These are phyloP conservation scores for Staphylotrichum longicolle DNA, from an alignment of 495 filamentous ascomycete species.

Conservation along the genomic window DNA sequence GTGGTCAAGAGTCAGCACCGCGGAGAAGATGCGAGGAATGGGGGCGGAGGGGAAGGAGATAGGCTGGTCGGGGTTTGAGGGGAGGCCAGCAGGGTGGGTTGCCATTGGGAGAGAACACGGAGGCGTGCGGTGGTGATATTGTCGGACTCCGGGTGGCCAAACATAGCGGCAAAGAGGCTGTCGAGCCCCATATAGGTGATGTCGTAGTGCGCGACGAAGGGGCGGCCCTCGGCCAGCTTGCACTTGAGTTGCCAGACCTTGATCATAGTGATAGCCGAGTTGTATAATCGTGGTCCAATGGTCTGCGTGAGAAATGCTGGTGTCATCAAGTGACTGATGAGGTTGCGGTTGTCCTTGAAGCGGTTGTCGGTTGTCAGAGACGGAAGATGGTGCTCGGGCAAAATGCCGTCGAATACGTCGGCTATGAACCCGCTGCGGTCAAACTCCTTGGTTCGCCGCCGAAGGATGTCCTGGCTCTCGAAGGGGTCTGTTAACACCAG, in stretches of 20 bases:
- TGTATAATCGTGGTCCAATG: slow-evolving; percentile 36
- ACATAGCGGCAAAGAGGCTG: slow-evolving; percentile 34
- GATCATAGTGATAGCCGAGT: slow-evolving; percentile 30
- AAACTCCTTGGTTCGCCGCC: slow-evolving; percentile 43
- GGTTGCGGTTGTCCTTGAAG: slow-evolving; percentile 37
- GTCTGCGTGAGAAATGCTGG: slow-evolving; percentile 39
- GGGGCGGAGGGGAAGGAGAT: too few relatives aligned
- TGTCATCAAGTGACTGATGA: slow-evolving; percentile 42
- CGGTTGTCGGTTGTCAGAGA: slow-evolving; percentile 27
- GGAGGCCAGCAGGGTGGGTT: too few relatives aligned
- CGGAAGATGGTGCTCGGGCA: slow-evolving; percentile 35
- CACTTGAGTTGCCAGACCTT: slow-evolving; percentile 40
- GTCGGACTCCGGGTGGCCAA: slow-evolving; percentile 31
- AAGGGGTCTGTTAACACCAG: slow-evolving; percentile 42
- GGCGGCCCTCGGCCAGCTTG: slow-evolving; percentile 30
- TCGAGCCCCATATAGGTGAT: slow-evolving; percentile 39
- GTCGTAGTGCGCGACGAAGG: slow-evolving; percentile 39
- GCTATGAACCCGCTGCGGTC: slow-evolving; percentile 33
- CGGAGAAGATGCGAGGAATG: too few relatives aligned
- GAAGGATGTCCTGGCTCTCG: slow-evolving; percentile 43
- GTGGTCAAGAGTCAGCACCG: slow-evolving; percentile 18
- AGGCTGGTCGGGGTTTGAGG: too few relatives aligned
- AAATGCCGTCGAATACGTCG: slow-evolving; percentile 31
- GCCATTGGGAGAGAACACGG: too few relatives aligned
- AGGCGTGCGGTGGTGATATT: slow-evolving; percentile 21